Evolutionary conservation across 129 eudicot genomes (phyloP).

Genomic region (Flaveria bidentis): DNA sequence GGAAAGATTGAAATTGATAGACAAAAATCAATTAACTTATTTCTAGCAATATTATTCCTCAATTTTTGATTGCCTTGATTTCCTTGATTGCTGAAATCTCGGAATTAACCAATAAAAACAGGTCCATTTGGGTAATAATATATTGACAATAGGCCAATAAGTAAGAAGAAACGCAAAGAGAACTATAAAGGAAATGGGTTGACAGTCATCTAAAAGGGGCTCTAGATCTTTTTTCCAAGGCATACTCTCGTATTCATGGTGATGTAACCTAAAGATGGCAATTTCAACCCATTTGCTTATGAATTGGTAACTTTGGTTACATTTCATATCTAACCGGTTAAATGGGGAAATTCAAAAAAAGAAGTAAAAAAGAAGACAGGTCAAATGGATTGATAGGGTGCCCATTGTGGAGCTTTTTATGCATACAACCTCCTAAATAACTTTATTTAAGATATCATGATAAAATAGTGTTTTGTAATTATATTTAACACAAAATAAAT

Average conservation of each 20-base stretch:
- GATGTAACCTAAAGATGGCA: background rate
- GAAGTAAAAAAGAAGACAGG: background rate
- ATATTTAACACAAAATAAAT: background rate
- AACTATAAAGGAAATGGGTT: background rate
- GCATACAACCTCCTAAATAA: background rate
- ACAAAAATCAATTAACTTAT: too few species aligned
- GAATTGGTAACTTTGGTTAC: background rate
- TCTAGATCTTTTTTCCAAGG: background rate
- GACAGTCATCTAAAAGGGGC: background rate
- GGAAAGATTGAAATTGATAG: too few species aligned
- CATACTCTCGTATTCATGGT: background rate
- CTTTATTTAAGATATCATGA: background rate
- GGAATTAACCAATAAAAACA: background rate
- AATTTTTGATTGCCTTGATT: too few species aligned
- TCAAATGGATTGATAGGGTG: background rate
- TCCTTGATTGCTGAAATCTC: too few species aligned
- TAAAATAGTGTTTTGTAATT: background rate
- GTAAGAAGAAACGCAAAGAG: background rate
- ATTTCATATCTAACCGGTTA: background rate
- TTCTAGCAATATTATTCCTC: too few species aligned
- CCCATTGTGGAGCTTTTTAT: background rate
- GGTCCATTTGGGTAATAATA: background rate
- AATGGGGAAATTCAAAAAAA: background rate
- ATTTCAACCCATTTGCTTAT: background rate
- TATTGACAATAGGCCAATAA: background rate